Conservation (phyloP, 2,329 filamentous ascomycete species). For the Colletotrichum siamense region DNA sequence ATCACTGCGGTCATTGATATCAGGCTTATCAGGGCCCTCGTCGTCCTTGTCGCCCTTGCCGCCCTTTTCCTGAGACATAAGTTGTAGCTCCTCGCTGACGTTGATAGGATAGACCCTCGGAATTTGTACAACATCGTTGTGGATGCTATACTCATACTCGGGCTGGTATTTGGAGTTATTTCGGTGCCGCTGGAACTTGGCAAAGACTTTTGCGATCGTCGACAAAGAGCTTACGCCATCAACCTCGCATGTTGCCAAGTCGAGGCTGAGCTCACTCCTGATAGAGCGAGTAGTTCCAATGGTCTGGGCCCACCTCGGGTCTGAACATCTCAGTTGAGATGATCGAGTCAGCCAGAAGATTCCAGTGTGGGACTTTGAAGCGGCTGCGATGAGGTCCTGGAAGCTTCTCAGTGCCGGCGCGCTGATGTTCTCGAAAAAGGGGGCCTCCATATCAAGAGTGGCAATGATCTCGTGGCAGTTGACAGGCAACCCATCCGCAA, state of each 20-base stretch:
- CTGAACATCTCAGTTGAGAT: conserved; percentile 23
- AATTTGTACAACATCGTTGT: not conserved
- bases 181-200: not conserved
- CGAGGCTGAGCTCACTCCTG: conserved; percentile 22
- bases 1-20: not conserved
- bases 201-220: not conserved
- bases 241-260: conserved; percentile 8
- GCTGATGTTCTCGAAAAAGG: conserved; percentile 20
- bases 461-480: conserved; percentile 5
- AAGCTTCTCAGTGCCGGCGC: conserved; percentile 13
- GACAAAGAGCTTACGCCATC: not conserved
- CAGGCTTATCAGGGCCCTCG: not conserved
- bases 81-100: not conserved
- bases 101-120: not conserved
- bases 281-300: conserved; percentile 26
- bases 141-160: conserved; percentile 1
- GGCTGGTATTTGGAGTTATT: not conserved
- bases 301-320: conserved; percentile 25
- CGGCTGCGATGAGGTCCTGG: conserved; percentile 2
- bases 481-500: not conserved
- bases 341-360: conserved; percentile 29
- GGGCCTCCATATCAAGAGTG: conserved; percentile 22
- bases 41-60: not conserved
- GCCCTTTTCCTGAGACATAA: not conserved
- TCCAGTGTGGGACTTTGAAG: not conserved